A percentile compares a stretch with the other conserved stretches of the same genome.
Conservation (phyloP, 2,329 filamentous ascomycete species). For the Paraphaeosphaeria sporulosa region DNA sequence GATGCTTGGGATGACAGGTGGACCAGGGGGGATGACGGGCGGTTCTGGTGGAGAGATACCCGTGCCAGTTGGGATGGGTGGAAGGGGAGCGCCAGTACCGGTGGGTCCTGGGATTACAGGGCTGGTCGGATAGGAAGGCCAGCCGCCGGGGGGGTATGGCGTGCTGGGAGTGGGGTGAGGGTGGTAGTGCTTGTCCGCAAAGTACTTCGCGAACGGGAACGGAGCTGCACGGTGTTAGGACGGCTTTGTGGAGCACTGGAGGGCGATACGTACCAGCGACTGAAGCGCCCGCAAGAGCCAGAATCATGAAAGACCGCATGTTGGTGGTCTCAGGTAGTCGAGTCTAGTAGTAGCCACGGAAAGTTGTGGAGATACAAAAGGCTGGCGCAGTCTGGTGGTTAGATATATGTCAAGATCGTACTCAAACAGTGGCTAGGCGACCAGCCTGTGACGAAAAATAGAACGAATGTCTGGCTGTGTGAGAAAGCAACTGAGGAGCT, state of each 20-base stretch:
- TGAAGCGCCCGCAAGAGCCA: slow-evolving; percentile 33
- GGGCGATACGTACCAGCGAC: slow-evolving; percentile 23
- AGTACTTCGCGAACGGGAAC: neutral
- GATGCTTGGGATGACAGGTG: neutral
- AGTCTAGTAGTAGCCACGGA: slow-evolving; percentile 1
- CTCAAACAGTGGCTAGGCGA: slow-evolving; percentile 14
- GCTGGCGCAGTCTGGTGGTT: slow-evolving; percentile 24
- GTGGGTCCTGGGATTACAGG: neutral
- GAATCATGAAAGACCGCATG: slow-evolving; percentile 34
- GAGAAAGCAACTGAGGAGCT: slow-evolving; percentile 9
- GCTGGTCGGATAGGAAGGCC: neutral
- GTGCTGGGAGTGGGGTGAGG: neutral
- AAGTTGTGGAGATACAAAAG: slow-evolving; percentile 9
- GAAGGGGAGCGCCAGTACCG: neutral
- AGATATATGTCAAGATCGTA: slow-evolving; percentile 20
- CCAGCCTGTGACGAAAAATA: slow-evolving; percentile 2
- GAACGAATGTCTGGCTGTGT: slow-evolving; percentile 13
- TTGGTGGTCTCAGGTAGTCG: slow-evolving; percentile 8
- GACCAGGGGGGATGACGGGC: neutral
- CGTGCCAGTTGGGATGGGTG: slow-evolving; percentile 3
- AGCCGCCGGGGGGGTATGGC: neutral
- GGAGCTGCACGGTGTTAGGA: slow-evolving; percentile 20
- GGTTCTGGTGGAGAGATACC: neutral
- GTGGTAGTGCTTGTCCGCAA: neutral
- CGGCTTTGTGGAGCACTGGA: neutral